These are phyloP conservation scores for Gloeopeniophorella convolvens DNA, from an alignment of 768 basidiomycete species.

Conservation along the genomic window DNA sequence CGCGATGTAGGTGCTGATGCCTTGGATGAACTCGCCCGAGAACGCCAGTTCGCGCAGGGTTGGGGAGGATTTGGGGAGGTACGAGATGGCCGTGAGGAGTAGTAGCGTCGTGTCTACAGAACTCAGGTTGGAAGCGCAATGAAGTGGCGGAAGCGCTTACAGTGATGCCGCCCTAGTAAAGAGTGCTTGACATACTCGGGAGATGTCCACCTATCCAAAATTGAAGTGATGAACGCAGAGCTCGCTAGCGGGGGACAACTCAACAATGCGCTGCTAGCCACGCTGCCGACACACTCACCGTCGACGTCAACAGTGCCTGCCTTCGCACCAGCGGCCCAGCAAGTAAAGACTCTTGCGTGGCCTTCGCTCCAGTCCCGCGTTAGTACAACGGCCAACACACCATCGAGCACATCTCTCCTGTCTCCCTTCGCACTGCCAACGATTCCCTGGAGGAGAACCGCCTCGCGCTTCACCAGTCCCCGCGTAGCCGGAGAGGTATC, in stretches of 20 bases:
- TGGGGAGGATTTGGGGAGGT: constrained; percentile 47
- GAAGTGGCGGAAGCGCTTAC: constrained; percentile 38
- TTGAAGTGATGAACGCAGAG: constrained; percentile 42
- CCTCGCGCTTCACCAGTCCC: constrained; percentile 46
- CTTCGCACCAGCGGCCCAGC: constrained; percentile 54
- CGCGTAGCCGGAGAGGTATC: constrained; percentile 32
- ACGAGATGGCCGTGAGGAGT: constrained; percentile 57
- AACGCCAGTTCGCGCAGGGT: constrained; percentile 41
- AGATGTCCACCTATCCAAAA: constrained; percentile 66
- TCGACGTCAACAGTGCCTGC: constrained; percentile 30
- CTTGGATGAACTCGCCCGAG: constrained; percentile 56
- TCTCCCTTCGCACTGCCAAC: constrained; percentile 45
- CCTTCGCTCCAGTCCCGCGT: constrained; percentile 54
- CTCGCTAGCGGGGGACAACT: constrained; percentile 28
- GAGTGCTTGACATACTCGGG: constrained; percentile 78
- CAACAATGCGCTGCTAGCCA: neutral
- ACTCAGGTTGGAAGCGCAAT: neutral
- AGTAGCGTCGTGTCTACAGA: constrained; percentile 63
- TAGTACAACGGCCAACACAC: constrained; percentile 41
- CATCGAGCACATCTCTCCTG: constrained; percentile 47
- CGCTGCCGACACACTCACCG: constrained; percentile 23
- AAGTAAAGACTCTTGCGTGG: constrained; percentile 56
- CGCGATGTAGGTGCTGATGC: constrained; percentile 67
- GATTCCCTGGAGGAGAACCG: constrained; percentile 42
- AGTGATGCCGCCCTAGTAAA: constrained; percentile 63